Evolutionary conservation across 495 filamentous ascomycete species (phyloP).

Genomic region (Oleoguttula mirabilis): DNA sequence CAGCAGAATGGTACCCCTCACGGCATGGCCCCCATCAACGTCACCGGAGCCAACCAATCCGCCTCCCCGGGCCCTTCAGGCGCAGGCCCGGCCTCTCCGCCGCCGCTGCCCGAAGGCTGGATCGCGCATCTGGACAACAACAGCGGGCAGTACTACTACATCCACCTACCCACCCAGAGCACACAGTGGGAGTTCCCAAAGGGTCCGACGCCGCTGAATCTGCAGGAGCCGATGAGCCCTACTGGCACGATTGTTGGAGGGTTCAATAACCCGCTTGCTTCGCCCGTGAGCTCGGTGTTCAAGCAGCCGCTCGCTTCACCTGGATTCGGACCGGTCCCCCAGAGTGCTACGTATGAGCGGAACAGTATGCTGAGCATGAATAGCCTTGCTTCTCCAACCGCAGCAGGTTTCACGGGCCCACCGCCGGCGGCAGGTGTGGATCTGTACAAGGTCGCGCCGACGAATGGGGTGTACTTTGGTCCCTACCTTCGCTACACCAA

Average conservation of each 20-base stretch:
- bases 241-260: conserved; percentile 51
- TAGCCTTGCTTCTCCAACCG: conserved; percentile 46
- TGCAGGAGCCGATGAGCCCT: conserved; percentile 73
- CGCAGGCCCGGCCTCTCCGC: conserved; percentile 65
- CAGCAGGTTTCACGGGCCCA: conserved; percentile 65
- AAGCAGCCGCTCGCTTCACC: conserved; percentile 63
- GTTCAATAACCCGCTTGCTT: conserved; percentile 50
- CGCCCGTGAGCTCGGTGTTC: conserved; percentile 52
- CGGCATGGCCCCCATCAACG: conserved; percentile 14
- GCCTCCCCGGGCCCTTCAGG: conserved; percentile 36
- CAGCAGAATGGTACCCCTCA: conserved; percentile 29
- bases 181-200: conserved; percentile 99
- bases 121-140: conserved; percentile 92
- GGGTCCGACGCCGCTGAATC: conserved; percentile 69
- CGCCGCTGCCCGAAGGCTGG: conserved; percentile 93
- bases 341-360: conserved; percentile 44
- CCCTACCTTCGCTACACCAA: conserved; percentile 93
- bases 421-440: conserved; percentile 80
- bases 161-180: conserved; percentile 87
- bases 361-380: conserved; percentile 67
- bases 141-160: conserved; percentile 97
- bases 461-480: conserved; percentile 97
- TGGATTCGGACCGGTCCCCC: conserved; percentile 34
- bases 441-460: conserved; percentile 82
- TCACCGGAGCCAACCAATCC: conserved; percentile 13